These are phyloP conservation scores for Suillus paluster DNA, from an alignment of 768 basidiomycete species.

Conservation along the genomic window DNA sequence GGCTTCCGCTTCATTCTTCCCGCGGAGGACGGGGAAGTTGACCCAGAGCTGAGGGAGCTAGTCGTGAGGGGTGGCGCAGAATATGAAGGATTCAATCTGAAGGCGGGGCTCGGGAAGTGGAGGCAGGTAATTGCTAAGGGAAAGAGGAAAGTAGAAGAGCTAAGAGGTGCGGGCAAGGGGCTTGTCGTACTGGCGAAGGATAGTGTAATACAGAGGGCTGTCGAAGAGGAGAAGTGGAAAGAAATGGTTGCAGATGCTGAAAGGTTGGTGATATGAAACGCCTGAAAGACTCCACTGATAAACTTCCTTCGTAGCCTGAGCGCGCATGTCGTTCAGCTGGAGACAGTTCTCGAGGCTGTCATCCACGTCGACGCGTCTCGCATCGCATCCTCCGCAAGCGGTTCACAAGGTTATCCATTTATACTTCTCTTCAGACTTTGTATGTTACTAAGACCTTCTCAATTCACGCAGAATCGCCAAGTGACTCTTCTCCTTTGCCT, in stretches of 20 bases:
- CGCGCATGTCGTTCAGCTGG: slow-evolving; percentile 47
- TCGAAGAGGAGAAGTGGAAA: slow-evolving; percentile 61
- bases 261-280: slow-evolving; percentile 41
- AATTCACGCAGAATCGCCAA: slow-evolving; percentile 7
- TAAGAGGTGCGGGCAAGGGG: slow-evolving; percentile 39
- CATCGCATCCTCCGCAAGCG: slow-evolving; percentile 24
- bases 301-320: slow-evolving; percentile 34
- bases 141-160: slow-evolving; percentile 47
- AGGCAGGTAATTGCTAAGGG: slow-evolving; percentile 56
- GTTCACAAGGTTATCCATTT: slow-evolving; percentile 23
- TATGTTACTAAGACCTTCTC: neutral
- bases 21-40: slow-evolving; percentile 55
- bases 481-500: slow-evolving; percentile 44
- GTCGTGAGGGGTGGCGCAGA: slow-evolving; percentile 60
- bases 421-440: neutral
- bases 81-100: slow-evolving; percentile 65
- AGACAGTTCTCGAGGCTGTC: slow-evolving; percentile 57
- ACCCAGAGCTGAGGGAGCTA: slow-evolving; percentile 54
- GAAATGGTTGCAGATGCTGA: slow-evolving; percentile 54
- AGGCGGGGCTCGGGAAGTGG: slow-evolving; percentile 52
- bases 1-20: slow-evolving; percentile 62
- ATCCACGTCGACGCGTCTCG: slow-evolving; percentile 40
- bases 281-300: slow-evolving; percentile 13
- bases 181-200: slow-evolving; percentile 59
- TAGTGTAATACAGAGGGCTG: slow-evolving; percentile 47